Evolutionary conservation across 768 basidiomycete species (phyloP).

Genomic region (Agaricus sinodeliciosus): DNA sequence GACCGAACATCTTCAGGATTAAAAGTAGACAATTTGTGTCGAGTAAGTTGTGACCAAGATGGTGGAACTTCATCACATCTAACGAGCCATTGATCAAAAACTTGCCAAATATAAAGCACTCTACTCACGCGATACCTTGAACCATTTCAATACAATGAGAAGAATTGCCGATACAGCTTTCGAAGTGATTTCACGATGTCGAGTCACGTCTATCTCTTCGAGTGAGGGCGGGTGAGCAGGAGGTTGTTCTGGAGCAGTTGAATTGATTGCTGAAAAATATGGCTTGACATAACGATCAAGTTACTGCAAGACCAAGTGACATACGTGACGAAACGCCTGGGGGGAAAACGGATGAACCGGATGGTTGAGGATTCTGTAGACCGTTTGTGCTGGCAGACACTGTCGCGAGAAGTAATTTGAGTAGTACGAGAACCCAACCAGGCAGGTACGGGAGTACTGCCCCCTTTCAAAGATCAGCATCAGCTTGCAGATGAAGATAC

Average conservation of each 20-base stretch:
- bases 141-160: slow-evolving; percentile 90
- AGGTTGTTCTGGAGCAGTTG: slow-evolving; percentile 53
- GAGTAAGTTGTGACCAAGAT: slow-evolving; percentile 89
- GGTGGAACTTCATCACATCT: slow-evolving; percentile 99
- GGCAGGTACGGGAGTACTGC: slow-evolving; percentile 78
- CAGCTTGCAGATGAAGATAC: not conserved
- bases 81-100: not conserved
- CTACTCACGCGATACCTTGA: slow-evolving; percentile 91
- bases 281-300: not conserved
- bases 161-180: slow-evolving; percentile 97
- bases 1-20: slow-evolving; percentile 96
- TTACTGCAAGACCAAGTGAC: slow-evolving; percentile 12
- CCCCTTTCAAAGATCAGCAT: slow-evolving; percentile 41
- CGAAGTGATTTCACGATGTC: slow-evolving; percentile 95
- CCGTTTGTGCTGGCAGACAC: slow-evolving; percentile 71
- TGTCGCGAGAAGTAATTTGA: slow-evolving; percentile 89
- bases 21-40: slow-evolving; percentile 93
- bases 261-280: slow-evolving; percentile 2
- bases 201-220: slow-evolving; percentile 88
- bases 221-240: slow-evolving; percentile 64
- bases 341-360: slow-evolving; percentile 66
- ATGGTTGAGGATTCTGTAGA: slow-evolving; percentile 56
- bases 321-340: slow-evolving; percentile 63
- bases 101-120: not conserved
- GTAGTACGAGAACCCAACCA: slow-evolving; percentile 86